Conservation (phyloP, 305 asterid species). For the Fraxinus nigra region DNA sequence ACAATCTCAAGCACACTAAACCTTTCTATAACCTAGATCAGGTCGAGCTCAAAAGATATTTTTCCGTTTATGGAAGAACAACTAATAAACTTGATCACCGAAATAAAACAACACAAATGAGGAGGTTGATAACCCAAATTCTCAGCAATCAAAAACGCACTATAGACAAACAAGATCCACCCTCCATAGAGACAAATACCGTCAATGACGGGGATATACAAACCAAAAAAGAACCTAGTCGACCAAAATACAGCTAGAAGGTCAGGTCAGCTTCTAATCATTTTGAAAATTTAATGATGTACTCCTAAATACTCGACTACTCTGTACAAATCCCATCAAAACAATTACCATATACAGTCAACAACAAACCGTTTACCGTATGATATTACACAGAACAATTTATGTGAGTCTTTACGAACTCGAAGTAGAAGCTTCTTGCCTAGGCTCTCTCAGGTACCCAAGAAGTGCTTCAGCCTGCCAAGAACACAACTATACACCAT, state of each 20-base stretch:
- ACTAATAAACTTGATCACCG: conserved; percentile 38
- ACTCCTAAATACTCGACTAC: conserved; percentile 43
- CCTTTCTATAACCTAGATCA: conserved; percentile 16
- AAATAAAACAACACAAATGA: conserved; percentile 30
- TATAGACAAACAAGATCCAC: conserved; percentile 32
- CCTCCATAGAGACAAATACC: conserved; percentile 27
- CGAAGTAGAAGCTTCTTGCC: conserved; percentile 80
- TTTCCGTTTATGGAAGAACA: not conserved
- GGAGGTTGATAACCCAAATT: conserved; percentile 45
- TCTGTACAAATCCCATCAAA: conserved; percentile 48
- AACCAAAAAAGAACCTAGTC: conserved; percentile 26
- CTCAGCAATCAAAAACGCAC: conserved; percentile 33
- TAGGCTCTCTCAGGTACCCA: conserved; percentile 86
- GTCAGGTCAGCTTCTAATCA: conserved; percentile 52
- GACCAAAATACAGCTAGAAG: conserved; percentile 36
- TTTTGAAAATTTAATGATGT: conserved; percentile 14
- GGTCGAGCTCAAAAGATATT: not conserved
- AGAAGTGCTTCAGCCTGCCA: conserved; percentile 93
- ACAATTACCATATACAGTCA: conserved; percentile 44
- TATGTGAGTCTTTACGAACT: conserved; percentile 40
- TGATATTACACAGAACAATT: conserved; percentile 30
- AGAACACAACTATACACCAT: conserved; percentile 9
- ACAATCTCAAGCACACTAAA: conserved; percentile 24
- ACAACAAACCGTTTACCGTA: conserved; percentile 37
- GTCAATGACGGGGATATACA: conserved; percentile 26